These are phyloP conservation scores for Fusarium sp. DNA, from an alignment of 2,329 filamentous ascomycete species.

Conservation along the genomic window DNA sequence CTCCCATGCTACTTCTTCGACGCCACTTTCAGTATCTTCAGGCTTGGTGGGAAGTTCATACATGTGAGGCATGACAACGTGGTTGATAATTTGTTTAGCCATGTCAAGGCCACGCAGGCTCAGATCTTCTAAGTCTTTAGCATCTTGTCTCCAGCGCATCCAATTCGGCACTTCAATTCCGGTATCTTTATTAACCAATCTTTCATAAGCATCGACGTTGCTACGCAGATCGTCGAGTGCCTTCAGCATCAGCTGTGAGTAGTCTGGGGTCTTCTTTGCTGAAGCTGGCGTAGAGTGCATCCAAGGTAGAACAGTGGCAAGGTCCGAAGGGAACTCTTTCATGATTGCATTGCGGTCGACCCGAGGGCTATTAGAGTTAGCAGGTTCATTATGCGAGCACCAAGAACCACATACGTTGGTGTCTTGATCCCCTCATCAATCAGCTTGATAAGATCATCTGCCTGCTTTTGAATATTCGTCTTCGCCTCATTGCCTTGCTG, in stretches of 20 bases:
- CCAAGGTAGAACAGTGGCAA: conserved; percentile 38
- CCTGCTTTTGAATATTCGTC: conserved; percentile 39
- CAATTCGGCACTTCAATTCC: conserved; percentile 43
- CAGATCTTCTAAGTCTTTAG: conserved; percentile 44
- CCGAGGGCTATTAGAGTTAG: conserved; percentile 10
- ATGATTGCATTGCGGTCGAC: background rate
- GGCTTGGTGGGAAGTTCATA: conserved; percentile 6
- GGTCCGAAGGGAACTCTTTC: conserved; percentile 15
- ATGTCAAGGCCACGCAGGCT: conserved; percentile 43
- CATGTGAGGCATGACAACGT: conserved; percentile 44
- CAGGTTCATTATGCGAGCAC: background rate
- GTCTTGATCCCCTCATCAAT: conserved; percentile 36
- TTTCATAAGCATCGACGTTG: conserved; percentile 41
- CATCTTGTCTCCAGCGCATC: conserved; percentile 51
- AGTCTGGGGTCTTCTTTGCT: background rate
- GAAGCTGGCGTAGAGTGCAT: background rate
- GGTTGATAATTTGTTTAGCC: conserved; percentile 41
- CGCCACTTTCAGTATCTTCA: conserved; percentile 37
- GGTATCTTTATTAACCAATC: conserved; percentile 24
- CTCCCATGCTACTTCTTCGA: conserved; percentile 51
- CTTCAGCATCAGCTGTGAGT: conserved; percentile 18
- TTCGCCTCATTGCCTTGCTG: conserved; percentile 32
- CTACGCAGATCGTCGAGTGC: conserved; percentile 37
- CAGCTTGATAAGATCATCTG: conserved; percentile 31
- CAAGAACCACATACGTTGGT: conserved; percentile 19